phyloP scores from a whole-genome alignment of 2,329 filamentous ascomycete genomes.

The Aspergillus quadrilineatus region DNA sequence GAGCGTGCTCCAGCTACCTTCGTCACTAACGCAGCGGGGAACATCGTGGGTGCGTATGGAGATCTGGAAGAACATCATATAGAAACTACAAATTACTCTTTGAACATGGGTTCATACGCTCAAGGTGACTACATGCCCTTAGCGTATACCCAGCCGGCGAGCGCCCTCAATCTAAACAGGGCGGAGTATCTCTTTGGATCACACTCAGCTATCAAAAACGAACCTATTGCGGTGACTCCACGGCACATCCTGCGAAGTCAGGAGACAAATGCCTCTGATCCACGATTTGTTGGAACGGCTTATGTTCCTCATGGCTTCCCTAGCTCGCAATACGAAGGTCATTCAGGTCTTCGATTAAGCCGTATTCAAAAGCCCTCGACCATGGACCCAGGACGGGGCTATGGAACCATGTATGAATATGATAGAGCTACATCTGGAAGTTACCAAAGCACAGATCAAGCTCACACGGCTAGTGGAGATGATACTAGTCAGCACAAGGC shows the following conservation, averaged over 20 bases:
- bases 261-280: neutral
- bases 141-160: neutral
- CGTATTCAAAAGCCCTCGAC: no score
- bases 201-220: neutral
- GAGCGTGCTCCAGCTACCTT: neutral
- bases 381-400: no score
- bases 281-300: neutral
- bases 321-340: neutral
- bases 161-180: neutral
- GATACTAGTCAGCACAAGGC: neutral
- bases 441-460: no score
- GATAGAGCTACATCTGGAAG: no score
- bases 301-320: neutral
- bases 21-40: neutral
- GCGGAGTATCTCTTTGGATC: neutral
- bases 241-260: neutral
- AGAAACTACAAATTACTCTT: neutral
- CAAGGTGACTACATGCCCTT: neutral
- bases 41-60: neutral
- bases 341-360: neutral
- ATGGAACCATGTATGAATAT: no score
- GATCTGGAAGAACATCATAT: neutral
- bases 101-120: neutral
- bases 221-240: neutral
- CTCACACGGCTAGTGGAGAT: neutral